Evolutionary conservation across 352 stramenopile genomes (phyloP).

Genomic region (Thalassiosira exigua): DNA sequence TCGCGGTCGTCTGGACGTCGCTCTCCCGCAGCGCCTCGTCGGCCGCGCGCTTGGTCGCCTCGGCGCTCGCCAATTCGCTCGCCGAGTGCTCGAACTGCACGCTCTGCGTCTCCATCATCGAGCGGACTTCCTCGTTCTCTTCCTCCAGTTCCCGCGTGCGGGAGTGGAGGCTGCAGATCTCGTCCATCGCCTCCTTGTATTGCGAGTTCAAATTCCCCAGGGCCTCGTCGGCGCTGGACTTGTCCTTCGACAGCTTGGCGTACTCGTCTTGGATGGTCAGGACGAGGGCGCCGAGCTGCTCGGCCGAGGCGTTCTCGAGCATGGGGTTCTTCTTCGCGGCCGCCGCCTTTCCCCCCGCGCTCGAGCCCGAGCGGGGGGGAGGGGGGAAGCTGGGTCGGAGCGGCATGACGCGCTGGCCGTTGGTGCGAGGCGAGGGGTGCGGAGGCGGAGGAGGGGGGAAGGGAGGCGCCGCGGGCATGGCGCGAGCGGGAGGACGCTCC

Average conservation of each 20-base stretch:
- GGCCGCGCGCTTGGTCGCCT: slow-evolving; percentile 29
- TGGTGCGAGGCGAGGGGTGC: too few species aligned
- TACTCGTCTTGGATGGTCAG: slow-evolving; percentile 64
- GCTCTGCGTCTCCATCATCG: slow-evolving; percentile 59
- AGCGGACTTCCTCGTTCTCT: slow-evolving; percentile 53
- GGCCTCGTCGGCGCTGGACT: slow-evolving; percentile 43
- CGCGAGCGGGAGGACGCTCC: too few species aligned
- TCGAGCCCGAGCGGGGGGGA: not conserved
- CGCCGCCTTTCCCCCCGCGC: too few species aligned
- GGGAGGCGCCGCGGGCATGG: too few species aligned
- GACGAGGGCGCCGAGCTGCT: slow-evolving; percentile 57
- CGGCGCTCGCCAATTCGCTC: slow-evolving; percentile 45
- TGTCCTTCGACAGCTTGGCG: slow-evolving; percentile 58
- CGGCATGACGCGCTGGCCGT: not conserved
- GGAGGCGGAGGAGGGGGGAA: too few species aligned
- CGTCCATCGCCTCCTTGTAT: slow-evolving; percentile 60
- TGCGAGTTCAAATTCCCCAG: slow-evolving; percentile 40
- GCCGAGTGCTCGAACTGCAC: slow-evolving; percentile 54
- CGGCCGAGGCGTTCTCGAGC: slow-evolving; percentile 57
- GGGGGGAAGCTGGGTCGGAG: not conserved
- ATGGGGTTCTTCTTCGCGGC: slow-evolving; percentile 22
- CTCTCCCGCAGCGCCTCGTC: slow-evolving; percentile 21
- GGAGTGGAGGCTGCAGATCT: slow-evolving; percentile 40
- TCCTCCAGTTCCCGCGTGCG: slow-evolving; percentile 31
- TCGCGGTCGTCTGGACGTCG: slow-evolving; percentile 29